Conservation (phyloP, 768 basidiomycete genomes). For the Naganishia vaughanmartiniae region DNA sequence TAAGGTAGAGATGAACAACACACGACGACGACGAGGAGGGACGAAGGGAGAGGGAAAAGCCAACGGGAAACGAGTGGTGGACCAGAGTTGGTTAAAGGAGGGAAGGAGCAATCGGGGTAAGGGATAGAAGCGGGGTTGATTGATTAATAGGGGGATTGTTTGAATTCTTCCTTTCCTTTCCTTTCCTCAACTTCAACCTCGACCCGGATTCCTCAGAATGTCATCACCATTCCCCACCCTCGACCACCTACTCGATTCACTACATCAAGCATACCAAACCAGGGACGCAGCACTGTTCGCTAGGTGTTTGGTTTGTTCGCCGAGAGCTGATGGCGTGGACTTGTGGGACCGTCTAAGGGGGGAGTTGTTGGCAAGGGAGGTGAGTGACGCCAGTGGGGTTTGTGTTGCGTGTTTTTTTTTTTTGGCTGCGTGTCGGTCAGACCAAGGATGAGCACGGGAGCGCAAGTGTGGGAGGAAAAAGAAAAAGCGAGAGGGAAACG, state of each 20-base stretch:
- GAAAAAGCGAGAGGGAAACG: no score
- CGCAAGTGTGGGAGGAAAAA: no score
- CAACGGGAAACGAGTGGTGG: not conserved
- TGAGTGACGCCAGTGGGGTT: no score
- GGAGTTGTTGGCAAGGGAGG: conserved; percentile 2
- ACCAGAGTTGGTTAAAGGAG: not conserved
- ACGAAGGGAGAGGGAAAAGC: not conserved
- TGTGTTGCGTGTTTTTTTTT: not conserved
- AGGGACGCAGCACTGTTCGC: not conserved
- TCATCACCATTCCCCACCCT: not conserved
- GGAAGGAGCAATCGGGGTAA: no score
- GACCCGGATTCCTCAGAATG: no score
- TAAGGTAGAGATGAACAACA: conserved; percentile 5
- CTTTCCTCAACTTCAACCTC: not conserved
- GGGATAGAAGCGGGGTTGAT: not conserved
- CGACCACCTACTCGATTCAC: not conserved
- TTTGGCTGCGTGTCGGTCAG: no score
- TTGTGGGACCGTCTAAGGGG: not conserved
- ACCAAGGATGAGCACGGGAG: no score
- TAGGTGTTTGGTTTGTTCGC: conserved; percentile 2
- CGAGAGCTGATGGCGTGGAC: conserved; percentile 2
- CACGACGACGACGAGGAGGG: no score
- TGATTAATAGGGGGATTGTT: not conserved
- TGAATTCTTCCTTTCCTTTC: not conserved
- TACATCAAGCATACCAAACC: not conserved